phyloP scores from a whole-genome alignment of 2,329 filamentous ascomycete genomes.

The Ophiocordyceps camponoti-leonardi region DNA sequence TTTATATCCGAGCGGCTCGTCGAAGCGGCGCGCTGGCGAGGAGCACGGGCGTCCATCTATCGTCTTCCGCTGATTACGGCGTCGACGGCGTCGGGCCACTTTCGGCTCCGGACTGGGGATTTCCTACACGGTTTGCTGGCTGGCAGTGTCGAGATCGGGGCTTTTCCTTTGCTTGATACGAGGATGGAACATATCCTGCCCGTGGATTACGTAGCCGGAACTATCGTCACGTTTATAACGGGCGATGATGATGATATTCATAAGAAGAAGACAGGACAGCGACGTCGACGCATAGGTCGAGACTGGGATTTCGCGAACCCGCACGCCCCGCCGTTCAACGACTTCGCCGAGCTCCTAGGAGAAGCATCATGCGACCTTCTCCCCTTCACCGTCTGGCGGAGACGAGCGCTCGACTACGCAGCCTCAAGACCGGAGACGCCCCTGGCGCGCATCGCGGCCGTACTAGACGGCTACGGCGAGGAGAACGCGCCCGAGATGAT shows the following conservation, averaged over 20 bases:
- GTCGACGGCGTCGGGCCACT: conserved; percentile 4
- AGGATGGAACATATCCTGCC: conserved; percentile 4
- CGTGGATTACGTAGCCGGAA: conserved; percentile 4
- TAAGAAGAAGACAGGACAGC: too few relatives aligned
- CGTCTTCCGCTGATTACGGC: conserved; percentile 3
- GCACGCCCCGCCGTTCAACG: conserved; percentile 2
- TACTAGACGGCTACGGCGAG: neutral
- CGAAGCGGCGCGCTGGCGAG: conserved; percentile 5
- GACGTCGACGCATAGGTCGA: neutral
- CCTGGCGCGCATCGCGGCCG: neutral
- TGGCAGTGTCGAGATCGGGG: conserved; percentile 3
- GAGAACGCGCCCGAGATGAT: neutral
- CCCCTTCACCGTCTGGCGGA: neutral
- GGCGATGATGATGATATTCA: too few relatives aligned
- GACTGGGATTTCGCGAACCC: conserved; percentile 5
- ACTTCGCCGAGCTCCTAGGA: conserved; percentile 1
- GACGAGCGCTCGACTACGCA: too few relatives aligned
- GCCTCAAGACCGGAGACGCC: neutral
- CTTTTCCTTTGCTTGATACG: conserved; percentile 1
- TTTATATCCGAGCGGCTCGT: conserved; percentile 4
- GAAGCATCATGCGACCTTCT: neutral
- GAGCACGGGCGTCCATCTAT: conserved; percentile 1
- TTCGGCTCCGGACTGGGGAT: conserved; percentile 5
- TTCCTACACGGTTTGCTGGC: conserved; percentile 5
- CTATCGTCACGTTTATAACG: conserved; percentile 3